Percentiles rank a stretch among this genome's conserved stretches.
phyloP scores from a whole-genome alignment of 2,329 filamentous ascomycete genomes.

The Seiridium unicorne region DNA sequence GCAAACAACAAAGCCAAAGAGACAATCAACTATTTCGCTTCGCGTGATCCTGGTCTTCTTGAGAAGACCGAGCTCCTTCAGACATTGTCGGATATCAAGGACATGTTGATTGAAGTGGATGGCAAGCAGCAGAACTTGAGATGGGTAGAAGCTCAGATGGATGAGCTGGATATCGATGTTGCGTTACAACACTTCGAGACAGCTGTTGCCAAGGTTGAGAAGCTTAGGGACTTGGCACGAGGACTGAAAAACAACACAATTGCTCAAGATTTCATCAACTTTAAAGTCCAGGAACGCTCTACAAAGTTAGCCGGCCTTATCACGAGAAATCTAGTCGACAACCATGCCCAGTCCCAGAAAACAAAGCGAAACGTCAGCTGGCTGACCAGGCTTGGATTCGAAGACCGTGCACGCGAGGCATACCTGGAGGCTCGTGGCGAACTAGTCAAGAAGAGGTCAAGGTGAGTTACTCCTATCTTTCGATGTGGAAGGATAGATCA shows the following conservation, averaged over 20 bases:
- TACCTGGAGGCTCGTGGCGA: slow-evolving; percentile 79
- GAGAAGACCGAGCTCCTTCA: slow-evolving; percentile 81
- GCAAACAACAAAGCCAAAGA: slow-evolving; percentile 82
- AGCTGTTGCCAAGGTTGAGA: slow-evolving; percentile 81
- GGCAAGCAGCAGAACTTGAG: slow-evolving; percentile 94
- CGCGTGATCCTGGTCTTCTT: slow-evolving; percentile 71
- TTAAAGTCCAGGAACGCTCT: slow-evolving; percentile 86
- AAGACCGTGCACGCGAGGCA: slow-evolving; percentile 83
- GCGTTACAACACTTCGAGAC: slow-evolving; percentile 86
- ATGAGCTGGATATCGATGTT: slow-evolving; percentile 94
- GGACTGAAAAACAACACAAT: slow-evolving; percentile 81
- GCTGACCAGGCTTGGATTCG: slow-evolving; percentile 83
- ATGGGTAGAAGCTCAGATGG: slow-evolving; percentile 93
- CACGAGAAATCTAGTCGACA: slow-evolving; percentile 73
- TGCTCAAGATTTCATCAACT: slow-evolving; percentile 88
- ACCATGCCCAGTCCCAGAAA: slow-evolving; percentile 72
- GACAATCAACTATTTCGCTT: slow-evolving; percentile 82
- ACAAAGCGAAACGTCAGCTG: slow-evolving; percentile 81
- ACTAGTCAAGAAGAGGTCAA: slow-evolving; percentile 76
- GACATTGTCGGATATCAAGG: slow-evolving; percentile 73
- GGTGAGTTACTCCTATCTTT: slow-evolving; percentile 49
- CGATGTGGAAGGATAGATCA: slow-evolving; percentile 3
- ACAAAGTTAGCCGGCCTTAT: slow-evolving; percentile 74
- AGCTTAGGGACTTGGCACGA: slow-evolving; percentile 74
- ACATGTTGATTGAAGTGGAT: slow-evolving; percentile 92